Evolutionary conservation across 2,329 filamentous ascomycete genomes (phyloP), one percentile per base, ranked within the genome.

Genomic region (Fusarium foetens): DNA sequence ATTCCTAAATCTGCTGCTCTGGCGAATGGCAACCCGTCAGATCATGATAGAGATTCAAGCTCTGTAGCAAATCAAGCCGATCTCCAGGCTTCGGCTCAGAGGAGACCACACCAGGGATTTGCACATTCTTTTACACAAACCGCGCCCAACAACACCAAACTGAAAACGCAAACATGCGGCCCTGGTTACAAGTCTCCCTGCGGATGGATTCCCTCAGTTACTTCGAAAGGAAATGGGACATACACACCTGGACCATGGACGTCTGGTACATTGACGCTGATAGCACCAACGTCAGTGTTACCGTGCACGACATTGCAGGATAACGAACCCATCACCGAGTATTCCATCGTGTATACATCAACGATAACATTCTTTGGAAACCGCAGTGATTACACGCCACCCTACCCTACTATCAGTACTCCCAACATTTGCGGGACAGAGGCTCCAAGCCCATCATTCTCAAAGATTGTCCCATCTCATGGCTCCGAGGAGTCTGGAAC

Each of bases 321-420:
- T 5, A 64, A 75, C 23, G 80, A 82, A 48, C 77, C 78, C 11
- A 66, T 82, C 8, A 84, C 80, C 2, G 74, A 82, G 14, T 86
- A 83, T 76, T 84, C 82, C 6, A 80, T 88, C 39, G 76, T 86
- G 23, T 82, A 88, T 78, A 87, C 85, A 7, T 79, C 83, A 27
- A 88, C 87, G 3, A 80, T 84, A 54, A 88, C 86, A 23, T 85
- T 86, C 76, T 81, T 76, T 13, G 85, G 83, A 21, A 81, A 86
- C 58, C 81, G 80, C 8, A 78, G 74, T 29, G 81, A 86, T 58
- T 88, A 88, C 70, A 86, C 82, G 13, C 82, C 84, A 2, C 84
- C 83, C 2, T 87, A 81, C 66, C 80, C 83, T 7, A 76, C 82
- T 16, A 80, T 87, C 35, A 75, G 72, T 23, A 82, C 80, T 5